Evolutionary conservation across 1,284 basidiomycete species (phyloP).

Genomic region (Clitocybe nebularis): DNA sequence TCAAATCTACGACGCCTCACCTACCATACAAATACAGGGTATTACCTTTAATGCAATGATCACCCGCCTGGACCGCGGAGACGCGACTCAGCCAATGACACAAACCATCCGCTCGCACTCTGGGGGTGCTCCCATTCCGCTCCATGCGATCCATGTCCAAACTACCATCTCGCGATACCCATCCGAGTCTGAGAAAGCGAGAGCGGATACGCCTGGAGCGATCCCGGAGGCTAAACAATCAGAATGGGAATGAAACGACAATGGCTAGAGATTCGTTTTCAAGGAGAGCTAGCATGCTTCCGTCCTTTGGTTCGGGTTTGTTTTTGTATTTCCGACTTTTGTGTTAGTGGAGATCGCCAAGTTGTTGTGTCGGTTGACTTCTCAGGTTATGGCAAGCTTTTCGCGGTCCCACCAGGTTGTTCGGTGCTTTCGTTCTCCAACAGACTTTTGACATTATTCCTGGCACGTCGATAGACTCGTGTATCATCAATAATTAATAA

Average conservation of each 20-base stretch:
- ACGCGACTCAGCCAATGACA: conserved; percentile 16
- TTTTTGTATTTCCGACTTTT: conserved; percentile 1
- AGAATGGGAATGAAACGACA: conserved; percentile 1
- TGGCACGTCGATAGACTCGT: no score
- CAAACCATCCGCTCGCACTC: conserved; percentile 11
- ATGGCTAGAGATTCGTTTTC: background rate
- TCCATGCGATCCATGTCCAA: conserved; percentile 27
- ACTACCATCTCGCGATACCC: conserved; percentile 24
- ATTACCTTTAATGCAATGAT: conserved; percentile 39
- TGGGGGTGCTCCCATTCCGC: conserved; percentile 13
- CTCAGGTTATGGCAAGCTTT: no score
- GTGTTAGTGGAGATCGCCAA: no score
- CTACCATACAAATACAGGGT: conserved; percentile 18
- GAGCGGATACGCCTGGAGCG: background rate
- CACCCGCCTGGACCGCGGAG: conserved; percentile 27
- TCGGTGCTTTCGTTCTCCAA: no score
- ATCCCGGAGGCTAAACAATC: background rate
- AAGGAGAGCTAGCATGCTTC: no score
- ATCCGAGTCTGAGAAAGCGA: background rate
- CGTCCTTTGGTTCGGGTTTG: background rate
- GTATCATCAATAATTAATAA: no score
- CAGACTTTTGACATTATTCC: no score
- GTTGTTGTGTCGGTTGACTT: no score
- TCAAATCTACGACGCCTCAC: background rate
- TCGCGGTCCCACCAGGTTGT: no score